Conservation (phyloP, 345 rosid species). For the Gossypium mustelinum region DNA sequence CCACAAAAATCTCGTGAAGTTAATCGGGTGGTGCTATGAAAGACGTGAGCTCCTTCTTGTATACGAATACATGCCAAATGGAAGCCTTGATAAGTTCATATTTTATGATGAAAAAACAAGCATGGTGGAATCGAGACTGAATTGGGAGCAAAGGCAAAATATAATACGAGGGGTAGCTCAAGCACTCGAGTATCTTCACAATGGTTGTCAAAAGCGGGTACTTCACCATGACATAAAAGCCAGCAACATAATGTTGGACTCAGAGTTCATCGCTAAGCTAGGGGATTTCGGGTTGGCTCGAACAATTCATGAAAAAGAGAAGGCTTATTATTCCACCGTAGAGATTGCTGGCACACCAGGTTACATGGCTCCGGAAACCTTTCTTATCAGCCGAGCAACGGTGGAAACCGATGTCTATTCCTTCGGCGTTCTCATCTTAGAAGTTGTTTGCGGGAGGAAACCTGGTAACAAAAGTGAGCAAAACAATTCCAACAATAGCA, state of each 20-base stretch:
- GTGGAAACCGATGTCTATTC: not conserved
- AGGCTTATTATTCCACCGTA: not conserved
- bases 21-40: conserved; percentile 1
- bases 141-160: not conserved
- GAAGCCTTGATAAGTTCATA: not conserved
- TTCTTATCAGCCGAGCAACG: not conserved
- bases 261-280: not conserved
- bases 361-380: not conserved
- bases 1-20: not conserved
- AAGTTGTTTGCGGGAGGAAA: not conserved
- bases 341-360: not conserved
- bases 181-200: not conserved
- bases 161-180: not conserved
- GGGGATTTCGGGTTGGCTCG: conserved; percentile 6
- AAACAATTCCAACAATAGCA: not conserved
- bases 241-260: not conserved
- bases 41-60: not conserved
- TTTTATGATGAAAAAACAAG: not conserved
- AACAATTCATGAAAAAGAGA: not conserved
- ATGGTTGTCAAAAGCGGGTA: not conserved
- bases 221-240: conserved; percentile 3
- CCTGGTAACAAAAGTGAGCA: not conserved
- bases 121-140: not conserved
- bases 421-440: not conserved
- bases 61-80: not conserved